phyloP scores from a whole-genome alignment of 192 early-diverging fungal genomes.

The Coemansia sp. region DNA sequence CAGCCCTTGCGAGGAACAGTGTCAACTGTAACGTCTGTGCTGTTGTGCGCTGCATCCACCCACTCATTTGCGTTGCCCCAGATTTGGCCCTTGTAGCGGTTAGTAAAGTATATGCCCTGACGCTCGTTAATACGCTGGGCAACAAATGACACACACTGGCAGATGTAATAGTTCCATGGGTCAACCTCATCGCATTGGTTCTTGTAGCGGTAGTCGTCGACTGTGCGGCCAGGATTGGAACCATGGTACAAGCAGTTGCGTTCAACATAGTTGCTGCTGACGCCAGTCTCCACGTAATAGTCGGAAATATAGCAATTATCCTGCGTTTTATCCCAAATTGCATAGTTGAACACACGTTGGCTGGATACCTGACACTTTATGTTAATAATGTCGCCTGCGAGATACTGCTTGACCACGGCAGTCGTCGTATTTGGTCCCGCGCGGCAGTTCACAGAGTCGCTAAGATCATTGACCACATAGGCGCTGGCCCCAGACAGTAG shows the following conservation, averaged over 20 bases:
- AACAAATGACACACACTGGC: conserved; percentile 50
- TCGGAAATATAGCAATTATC: conserved; percentile 41
- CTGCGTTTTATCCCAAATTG: conserved; percentile 46
- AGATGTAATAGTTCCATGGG: conserved; percentile 45
- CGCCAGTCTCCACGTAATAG: conserved; percentile 35
- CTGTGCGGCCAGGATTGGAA: conserved; percentile 19
- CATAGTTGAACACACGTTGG: conserved; percentile 25
- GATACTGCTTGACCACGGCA: conserved; percentile 32
- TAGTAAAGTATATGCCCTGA: conserved; percentile 36
- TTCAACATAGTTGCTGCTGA: conserved; percentile 7
- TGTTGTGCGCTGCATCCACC: conserved; percentile 31
- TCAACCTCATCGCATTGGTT: conserved; percentile 33
- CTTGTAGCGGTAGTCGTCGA: conserved; percentile 43
- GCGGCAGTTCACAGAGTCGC: conserved; percentile 34
- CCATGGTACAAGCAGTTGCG: conserved; percentile 17
- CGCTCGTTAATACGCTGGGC: conserved; percentile 50
- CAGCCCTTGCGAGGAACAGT: conserved; percentile 17
- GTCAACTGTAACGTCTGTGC: conserved; percentile 25
- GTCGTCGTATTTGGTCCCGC: conserved; percentile 17
- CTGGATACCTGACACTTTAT: conserved; percentile 36
- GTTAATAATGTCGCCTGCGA: conserved; percentile 16
- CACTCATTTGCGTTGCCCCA: conserved; percentile 51
- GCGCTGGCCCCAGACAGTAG: background rate
- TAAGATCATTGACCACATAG: background rate
- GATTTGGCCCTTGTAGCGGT: conserved; percentile 33